Conservation (phyloP, 495 filamentous ascomycete species). For the Rostrohypoxylon terebratum region DNA sequence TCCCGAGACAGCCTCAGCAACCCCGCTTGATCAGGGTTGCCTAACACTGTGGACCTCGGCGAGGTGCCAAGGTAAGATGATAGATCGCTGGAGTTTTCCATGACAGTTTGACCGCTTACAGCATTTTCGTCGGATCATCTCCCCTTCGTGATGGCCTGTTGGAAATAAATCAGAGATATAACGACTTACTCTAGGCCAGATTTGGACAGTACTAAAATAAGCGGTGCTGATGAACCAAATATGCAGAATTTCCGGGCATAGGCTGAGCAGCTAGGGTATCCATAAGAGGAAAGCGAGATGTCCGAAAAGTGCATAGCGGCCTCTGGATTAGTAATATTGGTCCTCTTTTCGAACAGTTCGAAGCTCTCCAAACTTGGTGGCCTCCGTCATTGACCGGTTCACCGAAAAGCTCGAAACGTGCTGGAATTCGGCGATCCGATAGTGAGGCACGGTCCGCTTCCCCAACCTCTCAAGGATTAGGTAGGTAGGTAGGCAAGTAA, state of each 20-base stretch:
- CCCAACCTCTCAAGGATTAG: conserved; percentile 13
- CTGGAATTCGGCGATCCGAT: conserved; percentile 17
- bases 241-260: conserved; percentile 20
- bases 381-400: conserved; percentile 23
- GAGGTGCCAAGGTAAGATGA: conserved; percentile 23
- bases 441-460: conserved; percentile 39
- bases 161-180: conserved; percentile 13
- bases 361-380: conserved; percentile 13
- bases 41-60: conserved; percentile 13
- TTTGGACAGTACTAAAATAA: conserved; percentile 29
- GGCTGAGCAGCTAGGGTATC: conserved; percentile 15
- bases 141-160: conserved; percentile 2
- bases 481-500: conserved; percentile 14
- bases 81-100: conserved; percentile 23
- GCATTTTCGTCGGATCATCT: conserved; percentile 1
- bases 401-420: conserved; percentile 17
- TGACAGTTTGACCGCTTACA: conserved; percentile 26
- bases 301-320: conserved; percentile 15
- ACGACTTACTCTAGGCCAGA: conserved; percentile 23
- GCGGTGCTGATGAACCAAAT: conserved; percentile 37
- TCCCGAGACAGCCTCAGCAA: conserved; percentile 6
- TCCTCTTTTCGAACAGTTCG: conserved; percentile 9
- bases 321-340: conserved; percentile 26
- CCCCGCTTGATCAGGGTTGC: conserved; percentile 6
- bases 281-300: conserved; percentile 2